Percentiles rank a stretch among this genome's conserved stretches.
Evolutionary conservation across 352 stramenopile genomes (phyloP).

Genomic region (Globisporangium takayamanum): DNA sequence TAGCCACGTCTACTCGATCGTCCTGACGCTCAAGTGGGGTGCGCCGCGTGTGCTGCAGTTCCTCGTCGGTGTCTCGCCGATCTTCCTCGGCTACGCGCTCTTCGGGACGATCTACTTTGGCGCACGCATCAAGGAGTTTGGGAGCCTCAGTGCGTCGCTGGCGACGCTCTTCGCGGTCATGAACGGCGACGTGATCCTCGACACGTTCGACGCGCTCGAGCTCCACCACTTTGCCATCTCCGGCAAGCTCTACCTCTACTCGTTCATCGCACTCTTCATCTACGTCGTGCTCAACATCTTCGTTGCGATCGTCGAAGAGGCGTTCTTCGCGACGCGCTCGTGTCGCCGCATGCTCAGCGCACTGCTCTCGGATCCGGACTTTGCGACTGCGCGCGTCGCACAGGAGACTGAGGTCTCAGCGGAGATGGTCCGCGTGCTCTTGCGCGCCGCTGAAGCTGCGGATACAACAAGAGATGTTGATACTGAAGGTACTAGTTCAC

Average conservation of each 20-base stretch:
- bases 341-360: slow-evolving; percentile 52
- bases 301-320: slow-evolving; percentile 88
- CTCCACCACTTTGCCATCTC: slow-evolving; percentile 55
- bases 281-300: slow-evolving; percentile 92
- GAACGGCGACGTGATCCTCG: slow-evolving; percentile 89
- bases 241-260: slow-evolving; percentile 81
- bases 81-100: slow-evolving; percentile 85
- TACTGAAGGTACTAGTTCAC: neutral
- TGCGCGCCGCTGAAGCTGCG: slow-evolving; percentile 30
- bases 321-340: slow-evolving; percentile 85
- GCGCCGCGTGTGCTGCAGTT: slow-evolving; percentile 82
- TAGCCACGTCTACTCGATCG: slow-evolving; percentile 82
- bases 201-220: slow-evolving; percentile 85
- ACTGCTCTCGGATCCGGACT: slow-evolving; percentile 45
- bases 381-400: slow-evolving; percentile 22
- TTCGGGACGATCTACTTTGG: slow-evolving; percentile 90
- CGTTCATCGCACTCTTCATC: slow-evolving; percentile 90
- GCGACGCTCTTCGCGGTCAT: slow-evolving; percentile 86
- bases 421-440: slow-evolving; percentile 48
- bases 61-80: slow-evolving; percentile 80
- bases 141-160: slow-evolving; percentile 55
- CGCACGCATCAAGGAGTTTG: slow-evolving; percentile 69
- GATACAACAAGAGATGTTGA: neutral
- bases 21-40: slow-evolving; percentile 83
- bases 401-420: slow-evolving; percentile 45